These are phyloP conservation scores for Aspergillus bombycis DNA, from an alignment of 2,329 filamentous ascomycete species.

Conservation along the genomic window DNA sequence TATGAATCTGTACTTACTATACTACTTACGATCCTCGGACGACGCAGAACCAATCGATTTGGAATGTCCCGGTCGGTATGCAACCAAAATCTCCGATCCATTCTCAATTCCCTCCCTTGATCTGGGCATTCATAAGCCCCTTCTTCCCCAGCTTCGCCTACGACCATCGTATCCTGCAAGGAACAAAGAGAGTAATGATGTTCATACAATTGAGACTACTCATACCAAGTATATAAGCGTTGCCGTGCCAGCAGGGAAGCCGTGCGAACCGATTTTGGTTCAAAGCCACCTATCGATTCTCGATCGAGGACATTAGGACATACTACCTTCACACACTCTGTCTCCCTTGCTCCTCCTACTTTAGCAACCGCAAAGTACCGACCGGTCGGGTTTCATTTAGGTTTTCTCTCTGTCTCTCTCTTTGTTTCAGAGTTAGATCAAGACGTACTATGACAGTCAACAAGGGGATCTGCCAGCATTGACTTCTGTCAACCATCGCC, in stretches of 20 bases:
- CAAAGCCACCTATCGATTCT: background rate
- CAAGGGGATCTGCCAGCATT: background rate
- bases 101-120: constrained; percentile 6
- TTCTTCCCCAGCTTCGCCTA: background rate
- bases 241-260: constrained; percentile 7
- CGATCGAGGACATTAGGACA: background rate
- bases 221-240: background rate
- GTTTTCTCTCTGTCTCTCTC: too few species aligned
- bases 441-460: background rate
- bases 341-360: background rate
- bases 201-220: background rate
- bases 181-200: background rate
- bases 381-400: background rate
- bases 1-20: background rate
- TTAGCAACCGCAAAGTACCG: background rate
- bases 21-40: background rate
- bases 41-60: background rate
- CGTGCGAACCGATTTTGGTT: background rate
- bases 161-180: background rate
- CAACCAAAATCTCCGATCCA: constrained; percentile 7
- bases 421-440: background rate
- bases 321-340: background rate
- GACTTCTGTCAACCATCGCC: background rate
- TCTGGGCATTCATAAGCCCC: background rate
- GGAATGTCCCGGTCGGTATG: constrained; percentile 6